phyloP scores from a whole-genome alignment of 805 yeast genomes.

The Saturnispora sanitii region DNA sequence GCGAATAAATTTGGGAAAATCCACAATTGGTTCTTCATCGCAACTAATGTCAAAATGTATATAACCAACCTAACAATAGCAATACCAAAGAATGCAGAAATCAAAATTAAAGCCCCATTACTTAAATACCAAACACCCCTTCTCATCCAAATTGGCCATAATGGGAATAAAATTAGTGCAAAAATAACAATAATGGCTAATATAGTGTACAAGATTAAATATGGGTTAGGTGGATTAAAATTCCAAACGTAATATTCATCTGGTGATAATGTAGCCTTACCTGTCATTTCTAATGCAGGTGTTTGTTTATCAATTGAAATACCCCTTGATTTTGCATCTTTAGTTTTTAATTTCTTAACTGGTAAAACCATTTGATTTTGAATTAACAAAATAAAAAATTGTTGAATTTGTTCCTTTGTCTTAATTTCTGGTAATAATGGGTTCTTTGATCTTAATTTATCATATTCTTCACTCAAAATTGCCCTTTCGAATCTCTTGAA shows the following conservation, averaged over 20 bases:
- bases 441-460: conserved; percentile 23
- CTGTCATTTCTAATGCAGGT: conserved; percentile 50
- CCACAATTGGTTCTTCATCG: conserved; percentile 78
- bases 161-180: conserved; percentile 68
- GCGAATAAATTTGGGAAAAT: conserved; percentile 91
- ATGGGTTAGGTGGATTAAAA: conserved; percentile 63
- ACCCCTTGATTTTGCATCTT: conserved; percentile 51
- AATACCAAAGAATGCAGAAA: conserved; percentile 64
- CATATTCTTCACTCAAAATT: conserved; percentile 62
- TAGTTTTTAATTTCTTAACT: conserved; percentile 60
- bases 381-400: conserved; percentile 57
- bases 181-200: conserved; percentile 58
- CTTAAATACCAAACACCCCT: conserved; percentile 86
- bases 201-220: conserved; percentile 49
- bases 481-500: conserved; percentile 79
- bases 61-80: conserved; percentile 74
- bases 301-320: conserved; percentile 49
- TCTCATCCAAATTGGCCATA: conserved; percentile 91
- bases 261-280: conserved; percentile 49
- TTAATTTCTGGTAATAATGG: conserved; percentile 30
- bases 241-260: conserved; percentile 80
- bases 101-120: conserved; percentile 60
- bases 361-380: conserved; percentile 68
- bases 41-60: conserved; percentile 47
- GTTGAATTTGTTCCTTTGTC: conserved; percentile 41